A percentile compares a stretch with the other conserved stretches of the same genome.
These are phyloP conservation scores for Arachis stenosperma DNA, from an alignment of 306 rosid genomes.

Conservation along the genomic window DNA sequence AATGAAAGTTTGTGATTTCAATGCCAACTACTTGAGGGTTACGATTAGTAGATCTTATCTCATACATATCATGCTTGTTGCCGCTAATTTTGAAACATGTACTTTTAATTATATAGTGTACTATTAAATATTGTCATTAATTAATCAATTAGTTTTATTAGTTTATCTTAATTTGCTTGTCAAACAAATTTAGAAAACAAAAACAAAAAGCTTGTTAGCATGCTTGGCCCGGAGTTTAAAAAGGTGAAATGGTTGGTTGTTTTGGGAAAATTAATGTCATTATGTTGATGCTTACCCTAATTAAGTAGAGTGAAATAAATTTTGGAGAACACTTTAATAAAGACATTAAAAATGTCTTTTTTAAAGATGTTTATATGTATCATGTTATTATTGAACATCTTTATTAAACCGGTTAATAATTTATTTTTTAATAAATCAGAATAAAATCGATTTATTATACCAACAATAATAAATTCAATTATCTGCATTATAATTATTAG, in stretches of 20 bases:
- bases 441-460: too few relatives aligned
- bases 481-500: too few relatives aligned
- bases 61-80: not conserved
- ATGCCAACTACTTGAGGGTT: not conserved
- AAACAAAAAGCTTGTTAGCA: not conserved
- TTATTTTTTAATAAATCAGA: too few relatives aligned
- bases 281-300: not conserved
- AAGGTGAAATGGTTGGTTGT: not conserved
- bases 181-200: not conserved
- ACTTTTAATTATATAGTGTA: not conserved
- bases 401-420: too few relatives aligned
- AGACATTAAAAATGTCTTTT: too few relatives aligned
- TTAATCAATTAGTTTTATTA: slow-evolving; percentile 7
- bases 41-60: not conserved
- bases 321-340: too few relatives aligned
- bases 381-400: too few relatives aligned
- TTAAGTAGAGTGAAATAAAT: not conserved
- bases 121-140: not conserved
- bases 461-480: too few relatives aligned
- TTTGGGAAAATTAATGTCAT: not conserved
- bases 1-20: not conserved
- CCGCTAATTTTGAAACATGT: not conserved
- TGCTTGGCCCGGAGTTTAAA: not conserved
- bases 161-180: not conserved
- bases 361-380: too few relatives aligned